Percentiles rank a stretch among this genome's conserved stretches.
Conservation (phyloP, 306 rosid genomes). For the barrel medic (Medicago truncatula) region MtrunA17r5.0-ANR NC_053045.1:60654001-60654500, state of each 20-base stretch:
- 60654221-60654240: conserved; percentile 54
- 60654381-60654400: neutral
- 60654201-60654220: conserved; percentile 44
- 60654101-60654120: conserved; percentile 56
- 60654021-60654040: conserved; percentile 48
- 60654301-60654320: conserved; percentile 62
- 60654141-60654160: conserved; percentile 50
- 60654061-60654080: conserved; percentile 63
- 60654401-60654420: neutral
- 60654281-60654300: conserved; percentile 56
- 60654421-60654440: neutral
- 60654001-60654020: conserved; percentile 54
- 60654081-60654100: conserved; percentile 39
- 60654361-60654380: conserved; percentile 30
- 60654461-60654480: too few species aligned
- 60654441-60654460: neutral
- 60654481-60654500: too few species aligned
- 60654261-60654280: conserved; percentile 58
- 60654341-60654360: conserved; percentile 34
- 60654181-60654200: conserved; percentile 55
- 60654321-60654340: conserved; percentile 52
- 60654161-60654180: conserved; percentile 54
- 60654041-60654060: conserved; percentile 42
- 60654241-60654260: conserved; percentile 57
- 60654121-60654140: too few species aligned